A percentile compares a stretch with the other conserved stretches of the same genome.
Conservation (phyloP, 108 stramenopile species). For the Cyclostephanos invisitatus region DNA sequence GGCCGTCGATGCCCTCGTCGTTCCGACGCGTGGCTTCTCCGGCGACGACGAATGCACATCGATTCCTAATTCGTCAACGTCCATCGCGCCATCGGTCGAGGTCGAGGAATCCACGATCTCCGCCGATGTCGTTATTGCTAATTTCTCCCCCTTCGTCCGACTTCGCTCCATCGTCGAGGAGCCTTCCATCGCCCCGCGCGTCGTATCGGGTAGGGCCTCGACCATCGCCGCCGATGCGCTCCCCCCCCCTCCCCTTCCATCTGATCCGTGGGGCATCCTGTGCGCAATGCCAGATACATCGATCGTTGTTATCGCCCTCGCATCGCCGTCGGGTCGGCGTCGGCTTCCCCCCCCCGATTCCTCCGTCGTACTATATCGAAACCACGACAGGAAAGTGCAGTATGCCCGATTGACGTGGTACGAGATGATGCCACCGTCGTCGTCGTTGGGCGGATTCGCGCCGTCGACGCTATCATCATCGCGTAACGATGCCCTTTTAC, state of each 20-base stretch:
- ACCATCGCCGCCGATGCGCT: not conserved
- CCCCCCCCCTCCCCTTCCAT: conserved; percentile 28
- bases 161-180: not conserved
- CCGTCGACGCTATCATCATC: too few species aligned
- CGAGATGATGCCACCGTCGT: too few species aligned
- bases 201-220: not conserved
- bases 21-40: conserved; percentile 5
- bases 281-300: conserved; percentile 10
- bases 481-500: not conserved
- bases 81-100: not conserved
- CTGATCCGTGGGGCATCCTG: conserved; percentile 29
- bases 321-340: conserved; percentile 55
- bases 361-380: conserved; percentile 57
- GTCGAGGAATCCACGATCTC: not conserved
- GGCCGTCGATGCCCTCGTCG: conserved; percentile 7
- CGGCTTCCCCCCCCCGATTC: conserved; percentile 20
- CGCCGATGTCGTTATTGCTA: conserved; percentile 10
- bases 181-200: not conserved
- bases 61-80: not conserved
- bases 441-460: too few species aligned
- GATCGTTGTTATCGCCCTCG: conserved; percentile 26
- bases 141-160: not conserved
- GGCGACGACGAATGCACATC: not conserved
- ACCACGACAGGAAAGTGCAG: not conserved
- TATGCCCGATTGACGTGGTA: not conserved